Conservation (phyloP, 495 filamentous ascomycete species). For the Annulohypoxylon bovei region DNA sequence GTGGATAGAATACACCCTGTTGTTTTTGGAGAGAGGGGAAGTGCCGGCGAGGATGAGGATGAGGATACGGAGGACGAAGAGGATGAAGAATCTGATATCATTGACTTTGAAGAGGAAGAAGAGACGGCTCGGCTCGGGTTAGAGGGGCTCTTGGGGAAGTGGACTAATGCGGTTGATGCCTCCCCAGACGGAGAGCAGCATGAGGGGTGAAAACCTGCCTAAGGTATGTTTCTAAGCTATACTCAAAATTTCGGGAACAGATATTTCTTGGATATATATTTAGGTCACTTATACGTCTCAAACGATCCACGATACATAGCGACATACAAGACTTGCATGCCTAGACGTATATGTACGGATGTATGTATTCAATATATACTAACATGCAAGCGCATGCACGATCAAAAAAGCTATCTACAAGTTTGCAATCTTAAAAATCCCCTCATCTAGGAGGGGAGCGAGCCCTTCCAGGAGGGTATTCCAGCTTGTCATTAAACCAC, state of each 20-base stretch:
- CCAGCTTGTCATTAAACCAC: constrained; percentile 5
- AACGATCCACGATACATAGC: too few species aligned
- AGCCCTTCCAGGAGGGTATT: constrained; percentile 10
- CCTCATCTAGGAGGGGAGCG: constrained; percentile 7
- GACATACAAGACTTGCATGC: too few species aligned
- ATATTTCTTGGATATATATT: neutral
- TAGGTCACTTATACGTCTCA: neutral
- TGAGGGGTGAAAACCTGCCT: neutral
- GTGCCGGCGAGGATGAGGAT: neutral
- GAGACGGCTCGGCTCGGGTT: constrained; percentile 6
- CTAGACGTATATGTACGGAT: neutral
- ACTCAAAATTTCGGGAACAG: too few species aligned
- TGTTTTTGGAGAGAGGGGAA: neutral
- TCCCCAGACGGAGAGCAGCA: neutral
- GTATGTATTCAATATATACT: constrained; percentile 32
- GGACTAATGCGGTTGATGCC: constrained; percentile 16
- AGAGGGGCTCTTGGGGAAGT: constrained; percentile 10
- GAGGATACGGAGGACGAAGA: too few species aligned
- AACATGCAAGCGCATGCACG: constrained; percentile 27
- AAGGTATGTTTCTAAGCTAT: too few species aligned
- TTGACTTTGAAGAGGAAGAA: constrained; percentile 31
- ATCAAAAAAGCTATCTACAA: constrained; percentile 34
- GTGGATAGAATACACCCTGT: too few species aligned
- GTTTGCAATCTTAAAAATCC: constrained; percentile 10
- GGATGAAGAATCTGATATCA: constrained; percentile 26